Conservation (phyloP, 2,329 filamentous ascomycete genomes). For the Calonectria montana region DNA sequence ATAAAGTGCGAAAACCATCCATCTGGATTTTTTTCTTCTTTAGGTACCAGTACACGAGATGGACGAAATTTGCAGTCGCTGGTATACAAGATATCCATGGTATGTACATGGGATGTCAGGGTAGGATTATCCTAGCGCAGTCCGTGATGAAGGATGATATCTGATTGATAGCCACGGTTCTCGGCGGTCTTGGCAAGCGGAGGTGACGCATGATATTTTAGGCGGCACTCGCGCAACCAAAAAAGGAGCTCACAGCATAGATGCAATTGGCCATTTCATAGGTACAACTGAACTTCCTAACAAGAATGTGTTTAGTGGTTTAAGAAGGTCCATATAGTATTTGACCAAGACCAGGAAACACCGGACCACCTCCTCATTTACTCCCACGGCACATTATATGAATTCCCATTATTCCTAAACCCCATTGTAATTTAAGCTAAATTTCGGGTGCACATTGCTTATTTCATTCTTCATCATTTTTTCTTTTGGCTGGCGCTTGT, state of each 20-base stretch:
- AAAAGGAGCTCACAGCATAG: background rate
- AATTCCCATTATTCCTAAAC: background rate
- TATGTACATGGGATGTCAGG: background rate
- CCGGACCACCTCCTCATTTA: too few relatives aligned
- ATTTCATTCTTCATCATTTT: background rate
- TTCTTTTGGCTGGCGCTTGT: background rate
- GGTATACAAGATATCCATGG: background rate
- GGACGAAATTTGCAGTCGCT: background rate
- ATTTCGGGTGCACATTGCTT: background rate
- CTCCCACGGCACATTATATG: background rate
- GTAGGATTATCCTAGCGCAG: background rate
- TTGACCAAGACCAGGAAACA: background rate
- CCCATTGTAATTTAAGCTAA: background rate
- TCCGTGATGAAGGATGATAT: background rate
- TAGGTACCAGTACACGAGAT: background rate
- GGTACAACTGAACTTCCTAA: too few relatives aligned
- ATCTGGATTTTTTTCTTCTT: background rate
- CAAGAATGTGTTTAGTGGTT: background rate
- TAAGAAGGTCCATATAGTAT: background rate
- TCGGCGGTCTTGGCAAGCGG: constrained; percentile 14
- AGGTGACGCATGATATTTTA: background rate
- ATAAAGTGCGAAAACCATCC: background rate
- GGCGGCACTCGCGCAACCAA: background rate
- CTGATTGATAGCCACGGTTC: background rate
- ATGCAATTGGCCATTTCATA: too few relatives aligned